Conservation (phyloP, 352 stramenopile species). For the Globisporangium canariense region DNA sequence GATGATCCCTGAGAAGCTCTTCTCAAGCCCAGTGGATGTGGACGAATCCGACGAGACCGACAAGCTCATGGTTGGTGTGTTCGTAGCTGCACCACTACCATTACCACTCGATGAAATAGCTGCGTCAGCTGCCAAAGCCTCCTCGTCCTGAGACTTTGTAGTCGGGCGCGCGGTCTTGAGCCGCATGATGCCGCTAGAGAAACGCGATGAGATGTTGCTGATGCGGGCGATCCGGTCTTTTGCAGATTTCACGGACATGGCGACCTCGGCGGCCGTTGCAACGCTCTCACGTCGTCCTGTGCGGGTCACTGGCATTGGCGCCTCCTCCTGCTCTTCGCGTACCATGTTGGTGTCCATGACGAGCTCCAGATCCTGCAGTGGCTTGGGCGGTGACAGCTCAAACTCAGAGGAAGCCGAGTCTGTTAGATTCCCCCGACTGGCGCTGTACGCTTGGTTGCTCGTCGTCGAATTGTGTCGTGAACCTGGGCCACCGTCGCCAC, state of each 20-base stretch:
- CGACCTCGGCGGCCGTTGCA: constrained; percentile 28
- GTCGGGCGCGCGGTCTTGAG: constrained; percentile 26
- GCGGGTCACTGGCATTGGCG: constrained; percentile 8
- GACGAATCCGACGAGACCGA: constrained; percentile 13
- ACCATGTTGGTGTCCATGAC: constrained; percentile 25
- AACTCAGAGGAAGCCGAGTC: constrained; percentile 24
- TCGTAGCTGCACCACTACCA: background rate
- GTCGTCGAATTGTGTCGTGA: constrained; percentile 8
- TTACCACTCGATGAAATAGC: background rate
- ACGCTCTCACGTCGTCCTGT: constrained; percentile 16
- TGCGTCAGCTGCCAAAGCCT: constrained; percentile 4
- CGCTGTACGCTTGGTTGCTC: constrained; percentile 18
- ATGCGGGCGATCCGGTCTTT: constrained; percentile 55
- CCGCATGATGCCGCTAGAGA: constrained; percentile 64
- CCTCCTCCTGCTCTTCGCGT: constrained; percentile 14
- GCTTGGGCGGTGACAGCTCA: constrained; percentile 11
- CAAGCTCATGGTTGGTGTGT: constrained; percentile 16
- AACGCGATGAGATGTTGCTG: constrained; percentile 68
- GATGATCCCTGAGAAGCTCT: constrained; percentile 17
- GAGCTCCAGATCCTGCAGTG: constrained; percentile 18
- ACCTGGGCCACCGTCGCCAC: background rate
- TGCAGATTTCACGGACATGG: constrained; percentile 55
- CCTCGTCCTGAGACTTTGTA: constrained; percentile 17
- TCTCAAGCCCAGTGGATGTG: constrained; percentile 18
- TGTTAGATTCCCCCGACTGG: constrained; percentile 32